Conservation (phyloP, 306 rosid genomes). For the Myrica gale region DNA sequence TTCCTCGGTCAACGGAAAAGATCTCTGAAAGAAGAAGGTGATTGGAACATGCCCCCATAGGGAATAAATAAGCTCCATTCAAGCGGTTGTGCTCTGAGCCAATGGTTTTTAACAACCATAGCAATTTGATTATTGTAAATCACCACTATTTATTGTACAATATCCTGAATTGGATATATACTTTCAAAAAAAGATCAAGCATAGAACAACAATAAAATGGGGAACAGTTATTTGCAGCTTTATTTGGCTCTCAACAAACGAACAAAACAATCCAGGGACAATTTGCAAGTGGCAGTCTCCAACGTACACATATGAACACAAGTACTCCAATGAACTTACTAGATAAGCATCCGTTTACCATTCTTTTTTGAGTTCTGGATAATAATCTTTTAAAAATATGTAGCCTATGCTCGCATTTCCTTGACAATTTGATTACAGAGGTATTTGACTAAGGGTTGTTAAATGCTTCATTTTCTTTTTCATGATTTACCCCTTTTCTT, state of each 20-base stretch:
- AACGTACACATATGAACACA: not conserved
- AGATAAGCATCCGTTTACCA: not conserved
- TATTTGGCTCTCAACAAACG: not conserved
- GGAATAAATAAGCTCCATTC: not conserved
- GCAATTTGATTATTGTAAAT: not conserved
- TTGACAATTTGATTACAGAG: not conserved
- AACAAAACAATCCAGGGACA: not conserved
- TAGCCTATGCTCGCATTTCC: not conserved
- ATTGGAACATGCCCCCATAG: not conserved
- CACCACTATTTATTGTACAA: not conserved
- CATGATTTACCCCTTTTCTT: not conserved
- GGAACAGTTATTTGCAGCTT: not conserved
- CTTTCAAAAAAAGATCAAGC: not conserved
- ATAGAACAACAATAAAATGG: not conserved
- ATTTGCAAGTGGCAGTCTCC: not conserved
- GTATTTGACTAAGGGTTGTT: not conserved
- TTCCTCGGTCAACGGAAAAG: slow-evolving; percentile 94
- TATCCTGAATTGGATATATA: too few species aligned
- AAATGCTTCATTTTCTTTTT: not conserved
- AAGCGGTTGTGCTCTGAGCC: not conserved
- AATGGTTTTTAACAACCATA: not conserved
- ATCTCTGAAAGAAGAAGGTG: slow-evolving; percentile 50
- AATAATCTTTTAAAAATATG: not conserved
- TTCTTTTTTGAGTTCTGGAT: not conserved
- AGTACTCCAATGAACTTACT: not conserved